Percentiles rank a stretch among this genome's conserved stretches.
Conservation (phyloP, 2,329 filamentous ascomycete species). For the Epichloe festucae region DNA sequence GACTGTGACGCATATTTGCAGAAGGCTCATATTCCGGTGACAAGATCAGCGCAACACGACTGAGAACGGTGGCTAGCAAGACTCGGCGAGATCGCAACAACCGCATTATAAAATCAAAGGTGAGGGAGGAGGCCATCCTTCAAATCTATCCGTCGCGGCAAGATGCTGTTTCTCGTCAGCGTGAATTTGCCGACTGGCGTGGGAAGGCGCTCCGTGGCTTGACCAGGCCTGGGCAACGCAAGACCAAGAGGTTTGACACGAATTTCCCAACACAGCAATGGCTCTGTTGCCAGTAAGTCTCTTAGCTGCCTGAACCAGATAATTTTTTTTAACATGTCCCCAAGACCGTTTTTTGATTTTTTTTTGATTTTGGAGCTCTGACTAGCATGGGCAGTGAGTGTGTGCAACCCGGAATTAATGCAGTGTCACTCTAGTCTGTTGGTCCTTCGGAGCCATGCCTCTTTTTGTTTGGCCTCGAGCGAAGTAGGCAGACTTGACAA, state of each 20-base stretch:
- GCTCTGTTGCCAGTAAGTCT: not conserved
- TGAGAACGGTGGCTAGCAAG: no score
- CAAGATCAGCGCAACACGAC: not conserved
- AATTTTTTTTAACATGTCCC: no score
- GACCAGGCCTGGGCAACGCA: not conserved
- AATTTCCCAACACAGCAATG: not conserved
- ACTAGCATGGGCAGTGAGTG: not conserved
- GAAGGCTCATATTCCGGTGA: not conserved
- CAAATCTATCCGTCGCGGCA: not conserved
- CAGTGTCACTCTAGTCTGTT: not conserved
- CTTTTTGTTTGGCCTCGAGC: not conserved
- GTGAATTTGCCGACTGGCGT: not conserved
- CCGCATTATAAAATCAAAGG: no score
- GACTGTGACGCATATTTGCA: not conserved
- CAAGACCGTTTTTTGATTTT: no score
- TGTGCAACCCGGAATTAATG: not conserved
- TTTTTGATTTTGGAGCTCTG: no score
- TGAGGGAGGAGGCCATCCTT: no score
- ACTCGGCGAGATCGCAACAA: no score
- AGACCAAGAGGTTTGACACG: not conserved
- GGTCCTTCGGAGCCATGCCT: not conserved
- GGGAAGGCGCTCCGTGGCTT: not conserved
- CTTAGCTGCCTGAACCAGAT: not conserved
- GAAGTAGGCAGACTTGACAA: no score
- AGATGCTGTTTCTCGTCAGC: not conserved